Percentiles rank a stretch among this genome's conserved stretches.
These are phyloP conservation scores for Novymonas esmeraldas DNA, from an alignment of 208 protist species.

Conservation along the genomic window DNA sequence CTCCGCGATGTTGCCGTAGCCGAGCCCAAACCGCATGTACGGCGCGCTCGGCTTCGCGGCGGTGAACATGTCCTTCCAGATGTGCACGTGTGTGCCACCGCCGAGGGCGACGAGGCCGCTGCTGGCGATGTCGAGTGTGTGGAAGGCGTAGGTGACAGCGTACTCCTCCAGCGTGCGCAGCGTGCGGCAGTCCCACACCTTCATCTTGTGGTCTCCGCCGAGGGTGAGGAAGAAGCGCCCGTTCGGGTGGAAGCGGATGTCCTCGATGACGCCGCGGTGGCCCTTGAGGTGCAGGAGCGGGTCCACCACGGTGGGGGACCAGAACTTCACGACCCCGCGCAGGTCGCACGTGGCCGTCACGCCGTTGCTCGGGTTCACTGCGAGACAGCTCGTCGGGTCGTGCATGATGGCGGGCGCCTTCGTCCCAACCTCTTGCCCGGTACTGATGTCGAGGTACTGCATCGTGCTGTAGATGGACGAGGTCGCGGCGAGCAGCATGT, in stretches of 20 bases:
- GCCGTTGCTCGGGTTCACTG: constrained; percentile 95
- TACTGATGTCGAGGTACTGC: constrained; percentile 96
- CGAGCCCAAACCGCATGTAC: constrained; percentile 88
- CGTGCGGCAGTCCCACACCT: constrained; percentile 98
- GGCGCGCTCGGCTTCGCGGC: constrained; percentile 73
- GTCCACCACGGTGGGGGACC: constrained; percentile 95
- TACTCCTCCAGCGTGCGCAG: constrained; percentile 92
- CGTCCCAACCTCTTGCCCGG: constrained; percentile 87
- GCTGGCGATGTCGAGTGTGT: constrained; percentile 84
- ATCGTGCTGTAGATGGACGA: constrained; percentile 88
- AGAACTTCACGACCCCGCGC: constrained; percentile 96
- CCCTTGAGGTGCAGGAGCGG: constrained; percentile 96
- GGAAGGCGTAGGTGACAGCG: constrained; percentile 81
- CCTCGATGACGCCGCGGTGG: constrained; percentile 91
- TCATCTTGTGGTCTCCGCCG: constrained; percentile 96
- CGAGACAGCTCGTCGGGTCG: constrained; percentile 85
- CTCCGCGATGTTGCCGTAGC: constrained; percentile 85
- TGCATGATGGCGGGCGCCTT: constrained; percentile 80
- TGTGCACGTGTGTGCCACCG: constrained; percentile 77
- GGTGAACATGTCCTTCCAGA: constrained; percentile 89
- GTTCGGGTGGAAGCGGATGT: constrained; percentile 85
- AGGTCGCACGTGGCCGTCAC: constrained; percentile 93
- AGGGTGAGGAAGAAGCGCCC: constrained; percentile 96
- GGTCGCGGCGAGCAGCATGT: constrained; percentile 96
- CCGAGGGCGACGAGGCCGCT: constrained; percentile 88